A percentile compares a stretch with the other conserved stretches of the same genome.
phyloP scores from a whole-genome alignment of 2,329 filamentous ascomycete genomes.

The Orbilia ellipsospora region DNA sequence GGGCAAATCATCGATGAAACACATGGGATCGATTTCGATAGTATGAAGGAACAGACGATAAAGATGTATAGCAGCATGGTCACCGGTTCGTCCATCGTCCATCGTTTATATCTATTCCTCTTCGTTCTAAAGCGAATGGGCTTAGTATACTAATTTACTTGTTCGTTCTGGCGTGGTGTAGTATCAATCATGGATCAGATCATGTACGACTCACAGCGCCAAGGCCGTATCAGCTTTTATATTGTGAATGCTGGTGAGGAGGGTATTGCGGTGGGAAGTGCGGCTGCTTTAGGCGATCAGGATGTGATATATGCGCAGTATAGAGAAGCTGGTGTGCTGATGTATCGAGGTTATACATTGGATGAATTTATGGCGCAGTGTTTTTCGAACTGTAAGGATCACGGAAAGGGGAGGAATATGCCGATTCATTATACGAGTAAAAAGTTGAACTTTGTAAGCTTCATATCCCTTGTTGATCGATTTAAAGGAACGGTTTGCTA shows the following conservation, averaged over 20 bases:
- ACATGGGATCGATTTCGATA: conserved; percentile 74
- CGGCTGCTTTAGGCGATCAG: conserved; percentile 81
- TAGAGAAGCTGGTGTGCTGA: conserved; percentile 89
- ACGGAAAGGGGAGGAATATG: conserved; percentile 90
- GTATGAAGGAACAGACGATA: conserved; percentile 71
- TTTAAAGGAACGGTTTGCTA: background rate
- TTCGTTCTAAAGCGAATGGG: background rate
- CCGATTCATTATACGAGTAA: conserved; percentile 93
- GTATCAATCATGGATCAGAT: conserved; percentile 92
- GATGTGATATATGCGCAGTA: conserved; percentile 97
- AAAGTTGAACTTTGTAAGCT: conserved; percentile 80
- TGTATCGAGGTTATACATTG: conserved; percentile 86
- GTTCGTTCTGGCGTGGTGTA: conserved; percentile 56
- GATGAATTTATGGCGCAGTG: conserved; percentile 95
- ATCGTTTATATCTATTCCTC: background rate
- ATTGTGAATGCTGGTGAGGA: conserved; percentile 95
- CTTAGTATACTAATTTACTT: background rate
- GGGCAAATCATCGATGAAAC: conserved; percentile 81
- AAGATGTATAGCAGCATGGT: conserved; percentile 75
- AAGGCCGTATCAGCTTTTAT: conserved; percentile 94
- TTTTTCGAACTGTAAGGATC: conserved; percentile 85
- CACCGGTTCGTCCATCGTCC: conserved; percentile 61
- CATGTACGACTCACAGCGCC: conserved; percentile 97
- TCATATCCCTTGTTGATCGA: background rate
- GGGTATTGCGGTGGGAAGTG: conserved; percentile 89